A percentile compares a stretch with the other conserved stretches of the same genome.
phyloP scores from a whole-genome alignment of 768 basidiomycete species.

The Gyrodon lividus region DNA sequence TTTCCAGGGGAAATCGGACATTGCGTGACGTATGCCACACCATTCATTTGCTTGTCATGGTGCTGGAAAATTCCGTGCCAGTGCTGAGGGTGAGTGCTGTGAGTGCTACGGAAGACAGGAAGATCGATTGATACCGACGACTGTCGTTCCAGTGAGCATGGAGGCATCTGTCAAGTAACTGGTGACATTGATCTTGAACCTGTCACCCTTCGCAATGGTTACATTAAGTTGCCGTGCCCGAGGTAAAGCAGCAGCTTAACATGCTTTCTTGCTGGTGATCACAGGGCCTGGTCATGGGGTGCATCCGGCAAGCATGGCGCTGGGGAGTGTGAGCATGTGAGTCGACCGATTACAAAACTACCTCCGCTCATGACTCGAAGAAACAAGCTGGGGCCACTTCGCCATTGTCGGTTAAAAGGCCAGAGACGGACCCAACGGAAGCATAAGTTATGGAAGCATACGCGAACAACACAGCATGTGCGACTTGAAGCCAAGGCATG shows the following conservation, averaged over 20 bases:
- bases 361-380: conserved; percentile 17
- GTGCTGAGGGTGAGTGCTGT: conserved; percentile 13
- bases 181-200: conserved; percentile 15
- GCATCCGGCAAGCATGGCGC: conserved; percentile 37
- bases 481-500: conserved; percentile 8
- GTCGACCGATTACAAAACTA: background rate
- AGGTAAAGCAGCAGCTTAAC: background rate
- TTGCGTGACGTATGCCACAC: conserved; percentile 38
- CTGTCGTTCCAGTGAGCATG: conserved; percentile 19
- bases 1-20: conserved; percentile 36
- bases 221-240: background rate
- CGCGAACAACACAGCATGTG: conserved; percentile 1
- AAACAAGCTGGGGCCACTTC: conserved; percentile 34
- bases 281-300: conserved; percentile 39
- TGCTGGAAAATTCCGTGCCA: conserved; percentile 29
- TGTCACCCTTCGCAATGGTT: conserved; percentile 7
- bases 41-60: conserved; percentile 25
- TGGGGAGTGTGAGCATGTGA: conserved; percentile 12
- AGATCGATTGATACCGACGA: conserved; percentile 9
- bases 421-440: conserved; percentile 16
- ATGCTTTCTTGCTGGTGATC: conserved; percentile 38
- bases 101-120: background rate
- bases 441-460: background rate
- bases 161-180: conserved; percentile 18
- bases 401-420: conserved; percentile 25